Percentiles rank a stretch among this genome's conserved stretches.
phyloP scores from a whole-genome alignment of 805 yeast genomes.

The Schizosaccharomyces cryophilus region DNA sequence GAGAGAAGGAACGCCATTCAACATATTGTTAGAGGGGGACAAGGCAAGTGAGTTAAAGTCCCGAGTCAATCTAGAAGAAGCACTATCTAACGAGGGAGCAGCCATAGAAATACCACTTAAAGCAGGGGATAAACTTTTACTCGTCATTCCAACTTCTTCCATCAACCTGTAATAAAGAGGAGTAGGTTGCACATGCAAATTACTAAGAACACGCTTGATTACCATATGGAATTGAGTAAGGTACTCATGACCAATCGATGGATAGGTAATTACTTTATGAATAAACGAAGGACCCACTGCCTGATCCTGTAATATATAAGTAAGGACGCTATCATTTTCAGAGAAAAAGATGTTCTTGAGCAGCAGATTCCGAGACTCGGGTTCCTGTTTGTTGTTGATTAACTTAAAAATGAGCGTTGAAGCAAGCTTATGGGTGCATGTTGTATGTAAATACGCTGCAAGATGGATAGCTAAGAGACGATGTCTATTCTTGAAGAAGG shows the following conservation, averaged over 20 bases:
- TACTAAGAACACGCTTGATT: not conserved
- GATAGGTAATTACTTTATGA: not conserved
- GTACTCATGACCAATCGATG: not conserved
- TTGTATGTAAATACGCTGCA: conserved; percentile 29
- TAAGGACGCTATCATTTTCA: not conserved
- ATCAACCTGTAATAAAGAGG: not conserved
- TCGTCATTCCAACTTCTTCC: not conserved
- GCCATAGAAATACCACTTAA: not conserved
- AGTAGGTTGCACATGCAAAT: not conserved
- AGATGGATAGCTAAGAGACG: conserved; percentile 21
- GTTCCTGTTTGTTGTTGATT: conserved; percentile 41
- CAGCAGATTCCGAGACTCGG: conserved; percentile 33
- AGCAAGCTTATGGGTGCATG: conserved; percentile 66
- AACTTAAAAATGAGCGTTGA: conserved; percentile 60
- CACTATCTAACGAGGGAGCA: not conserved
- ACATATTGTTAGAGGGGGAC: not conserved
- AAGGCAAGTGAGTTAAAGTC: not conserved
- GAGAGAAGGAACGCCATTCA: not conserved
- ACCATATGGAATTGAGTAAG: not conserved
- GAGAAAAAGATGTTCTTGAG: conserved; percentile 42
- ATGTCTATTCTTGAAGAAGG: conserved; percentile 21
- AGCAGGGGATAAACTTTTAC: not conserved
- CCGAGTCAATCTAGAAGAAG: not conserved
- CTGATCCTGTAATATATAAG: not conserved
- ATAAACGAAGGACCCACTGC: not conserved